Base-by-base conservation (phyloP, 75 land plant species). In the Ceratopteris richardii region DNA sequence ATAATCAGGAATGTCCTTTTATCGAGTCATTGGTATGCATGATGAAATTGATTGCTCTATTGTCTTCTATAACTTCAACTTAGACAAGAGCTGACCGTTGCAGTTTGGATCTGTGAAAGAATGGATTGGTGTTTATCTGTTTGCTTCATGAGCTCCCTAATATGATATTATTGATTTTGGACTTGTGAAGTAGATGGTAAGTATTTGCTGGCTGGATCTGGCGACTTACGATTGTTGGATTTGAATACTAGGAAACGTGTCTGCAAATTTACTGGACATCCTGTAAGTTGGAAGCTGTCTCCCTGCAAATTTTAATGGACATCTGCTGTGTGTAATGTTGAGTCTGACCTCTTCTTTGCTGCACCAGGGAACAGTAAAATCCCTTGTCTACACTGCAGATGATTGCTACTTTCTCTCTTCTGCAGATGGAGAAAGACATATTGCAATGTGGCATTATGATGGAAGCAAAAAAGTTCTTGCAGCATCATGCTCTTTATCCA, bases 201-300 rank as follows among this genome's bases (percentile, higher is more conserved):
- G 27, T 65, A 57, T 24, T 51, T 92, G 41, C 81, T 75, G 5
- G 80, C 84, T 28, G 97, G 87, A 33, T 68, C 80, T 58, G 72
- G 69, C 16, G 90, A 84, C 54, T 37, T 92, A 31, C 89, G 75
- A 67, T 69, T 77, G 18, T 88, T 76, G 29, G 80, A 72, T 56
- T 66, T 73, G 50, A 64, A 71, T 12, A 73, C 79, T 56, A 67
- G 76, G 40, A 92, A 80, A 53, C 80, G 87, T 52, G 31, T 92
- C 6, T 84, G 84, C 59, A 92, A 88, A 59, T 92, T 82, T 63
- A 68, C 97, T 63, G 97, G 97, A 28, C 97, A 92, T 70, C 86
- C 95, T 44, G 97, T 92, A 55, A 77, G 97, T 78, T 7, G 17
- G 17, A 46, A 5, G 22, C 5, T 46, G 4, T 46, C 3, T 18